Evolutionary conservation across 176 grass and related monocot species (phyloP), one percentile per base, ranked within the genome.

Genomic region (Oryza coarctata): DNA sequence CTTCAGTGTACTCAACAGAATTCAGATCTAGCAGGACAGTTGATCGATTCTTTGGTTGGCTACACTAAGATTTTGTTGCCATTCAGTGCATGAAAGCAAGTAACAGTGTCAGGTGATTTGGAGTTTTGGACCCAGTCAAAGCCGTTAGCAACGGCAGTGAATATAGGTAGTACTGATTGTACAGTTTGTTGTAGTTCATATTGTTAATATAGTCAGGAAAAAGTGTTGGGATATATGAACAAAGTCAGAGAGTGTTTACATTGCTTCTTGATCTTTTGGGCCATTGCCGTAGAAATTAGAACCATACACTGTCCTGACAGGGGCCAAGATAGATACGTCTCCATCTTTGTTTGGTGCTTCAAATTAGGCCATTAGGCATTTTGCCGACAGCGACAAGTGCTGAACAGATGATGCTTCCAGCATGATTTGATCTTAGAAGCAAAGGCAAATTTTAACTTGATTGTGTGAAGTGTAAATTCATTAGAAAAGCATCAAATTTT

Each of bases 31-130:
- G 65, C 47, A 85, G 80, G 80, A 28, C 52, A 34, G 69, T 57
- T 76, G 45, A 18, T 78, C 65, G 10, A 57, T 90, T 78, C 58
- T 87, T 81, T 61, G 38, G 57, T 29, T 86, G 65, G 34, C 1
- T 47, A 70, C 75, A 82, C 29, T 27, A 63, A 68, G 47, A 45
- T 57, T 76, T 64, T 86, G 58, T 88, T 58, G 68, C 27, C 29
- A 62, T 68, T 85, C 35, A 73, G 63, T 84, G 43, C 34, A 68
- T 85, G 80, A 41, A 57, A 75, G 43, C 26, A n/a, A 43, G 26
- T 63, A 34, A 63, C 70, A 68, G 14, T 74, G 17, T 77, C 18
- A 33, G 55, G 23, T 62, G 34, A 44, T 71, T 65, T 0, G 52
- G 38, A 65, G 33, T 33, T 71, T 65, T 0, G 52, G 49, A 65